A percentile compares a stretch with the other conserved stretches of the same genome.
Evolutionary conservation across 2,329 filamentous ascomycete species (phyloP).

Genomic region (Penicillium rolfsii): DNA sequence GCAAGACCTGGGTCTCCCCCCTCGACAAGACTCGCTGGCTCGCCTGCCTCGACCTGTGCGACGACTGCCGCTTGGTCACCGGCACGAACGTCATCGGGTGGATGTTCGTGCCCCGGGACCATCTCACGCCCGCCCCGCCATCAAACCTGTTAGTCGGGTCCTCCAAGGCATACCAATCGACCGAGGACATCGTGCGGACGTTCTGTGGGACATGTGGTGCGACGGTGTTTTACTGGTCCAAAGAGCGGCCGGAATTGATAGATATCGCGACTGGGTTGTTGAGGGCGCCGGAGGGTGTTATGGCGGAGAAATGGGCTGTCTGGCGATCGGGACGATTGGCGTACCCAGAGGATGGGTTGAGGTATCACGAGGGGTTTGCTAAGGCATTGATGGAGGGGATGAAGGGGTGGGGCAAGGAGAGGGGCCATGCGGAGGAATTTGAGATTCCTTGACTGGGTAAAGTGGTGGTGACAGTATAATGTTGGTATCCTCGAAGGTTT

Average conservation of each 20-base stretch:
- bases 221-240: slow-evolving; percentile 44
- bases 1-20: slow-evolving; percentile 22
- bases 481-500: no score
- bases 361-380: slow-evolving; percentile 28
- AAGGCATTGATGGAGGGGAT: slow-evolving; percentile 24
- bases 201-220: slow-evolving; percentile 54
- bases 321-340: slow-evolving; percentile 44
- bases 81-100: slow-evolving; percentile 48
- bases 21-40: slow-evolving; percentile 31
- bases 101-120: slow-evolving; percentile 45
- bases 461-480: no score
- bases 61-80: slow-evolving; percentile 46
- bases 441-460: neutral
- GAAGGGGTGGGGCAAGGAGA: slow-evolving; percentile 25
- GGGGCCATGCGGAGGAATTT: slow-evolving; percentile 22
- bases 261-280: slow-evolving; percentile 51
- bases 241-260: slow-evolving; percentile 41
- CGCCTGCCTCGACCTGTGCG: slow-evolving; percentile 33
- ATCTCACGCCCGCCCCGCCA: slow-evolving; percentile 37
- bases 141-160: slow-evolving; percentile 39
- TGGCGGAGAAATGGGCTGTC: slow-evolving; percentile 49
- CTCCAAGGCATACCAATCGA: slow-evolving; percentile 45
- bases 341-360: slow-evolving; percentile 21
- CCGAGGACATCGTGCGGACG: slow-evolving; percentile 40
- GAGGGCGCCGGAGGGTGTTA: slow-evolving; percentile 42